Evolutionary conservation across 139 green algal genomes (phyloP).

Genomic region (Volvox africanus): DNA sequence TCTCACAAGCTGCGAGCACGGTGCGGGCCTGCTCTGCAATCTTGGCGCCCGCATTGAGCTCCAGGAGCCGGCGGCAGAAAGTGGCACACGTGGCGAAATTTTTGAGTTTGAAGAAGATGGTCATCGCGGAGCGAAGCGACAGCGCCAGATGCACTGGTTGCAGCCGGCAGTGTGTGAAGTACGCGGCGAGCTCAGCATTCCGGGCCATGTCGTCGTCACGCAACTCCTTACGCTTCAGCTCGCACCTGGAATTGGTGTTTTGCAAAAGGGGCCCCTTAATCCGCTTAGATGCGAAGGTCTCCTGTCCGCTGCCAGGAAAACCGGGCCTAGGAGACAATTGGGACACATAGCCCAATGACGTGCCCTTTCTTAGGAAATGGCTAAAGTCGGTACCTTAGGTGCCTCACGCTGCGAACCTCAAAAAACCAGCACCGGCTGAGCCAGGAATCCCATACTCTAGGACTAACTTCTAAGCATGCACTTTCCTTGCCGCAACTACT

Average conservation of each 20-base stretch:
- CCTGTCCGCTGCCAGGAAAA: background rate
- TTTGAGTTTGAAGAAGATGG: slow-evolving; percentile 96
- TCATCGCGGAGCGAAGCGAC: slow-evolving; percentile 92
- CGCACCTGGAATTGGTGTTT: slow-evolving; percentile 57
- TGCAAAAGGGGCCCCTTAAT: too few relatives aligned
- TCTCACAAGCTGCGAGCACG: slow-evolving; percentile 95
- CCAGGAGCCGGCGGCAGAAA: slow-evolving; percentile 95
- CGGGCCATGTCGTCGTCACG: slow-evolving; percentile 77
- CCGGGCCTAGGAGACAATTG: too few relatives aligned
- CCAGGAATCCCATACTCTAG: too few relatives aligned
- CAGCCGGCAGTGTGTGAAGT: slow-evolving; percentile 98
- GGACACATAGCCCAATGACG: too few relatives aligned
- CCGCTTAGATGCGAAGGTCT: too few relatives aligned
- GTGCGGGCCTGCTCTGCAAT: slow-evolving; percentile 84
- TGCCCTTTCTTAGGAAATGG: too few relatives aligned
- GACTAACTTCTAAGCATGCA: too few relatives aligned
- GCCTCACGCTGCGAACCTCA: background rate
- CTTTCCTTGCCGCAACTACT: background rate
- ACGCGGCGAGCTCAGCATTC: slow-evolving; percentile 95
- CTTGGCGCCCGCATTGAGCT: slow-evolving; percentile 93
- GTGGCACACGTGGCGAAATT: slow-evolving; percentile 89
- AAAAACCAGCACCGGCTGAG: background rate
- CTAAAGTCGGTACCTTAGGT: too few relatives aligned
- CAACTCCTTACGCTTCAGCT: slow-evolving; percentile 91
- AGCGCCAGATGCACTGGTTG: slow-evolving; percentile 93